Percentiles rank a stretch among this genome's conserved stretches.
Evolutionary conservation across 148 eudicot species (phyloP).

Genomic region (Oxyria digyna): DNA sequence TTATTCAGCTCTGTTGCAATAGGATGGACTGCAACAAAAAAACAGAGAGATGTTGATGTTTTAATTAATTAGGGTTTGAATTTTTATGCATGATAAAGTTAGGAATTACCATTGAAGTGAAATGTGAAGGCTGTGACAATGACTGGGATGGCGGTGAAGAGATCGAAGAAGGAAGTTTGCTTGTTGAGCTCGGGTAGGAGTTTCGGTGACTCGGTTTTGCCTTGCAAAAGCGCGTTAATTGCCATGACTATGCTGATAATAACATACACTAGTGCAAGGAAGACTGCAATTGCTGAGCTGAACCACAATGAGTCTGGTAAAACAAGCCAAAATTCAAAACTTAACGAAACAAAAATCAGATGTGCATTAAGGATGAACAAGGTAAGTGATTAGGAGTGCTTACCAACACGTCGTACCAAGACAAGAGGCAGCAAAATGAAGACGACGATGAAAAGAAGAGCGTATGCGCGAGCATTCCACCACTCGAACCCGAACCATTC

Average conservation of each 20-base stretch:
- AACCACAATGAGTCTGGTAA: conserved; percentile 67
- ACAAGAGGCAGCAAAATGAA: conserved; percentile 70
- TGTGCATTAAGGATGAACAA: too few relatives aligned
- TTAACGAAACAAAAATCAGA: background rate
- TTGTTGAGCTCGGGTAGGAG: conserved; percentile 45
- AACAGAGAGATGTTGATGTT: background rate
- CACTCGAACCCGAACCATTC: conserved; percentile 84
- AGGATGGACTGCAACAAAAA: conserved; percentile 60
- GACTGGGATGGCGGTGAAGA: conserved; percentile 86
- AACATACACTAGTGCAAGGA: conserved; percentile 78
- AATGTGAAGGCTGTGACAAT: conserved; percentile 92
- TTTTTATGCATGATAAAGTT: too few relatives aligned
- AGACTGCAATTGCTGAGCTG: conserved; percentile 77
- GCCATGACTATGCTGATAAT: conserved; percentile 76
- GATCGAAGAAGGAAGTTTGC: conserved; percentile 55
- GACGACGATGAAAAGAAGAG: conserved; percentile 41
- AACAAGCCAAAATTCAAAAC: background rate
- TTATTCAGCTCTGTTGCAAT: conserved; percentile 71
- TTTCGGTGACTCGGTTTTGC: conserved; percentile 42
- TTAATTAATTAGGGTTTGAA: too few relatives aligned
- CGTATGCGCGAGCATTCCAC: conserved; percentile 68
- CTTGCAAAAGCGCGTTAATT: conserved; percentile 43
- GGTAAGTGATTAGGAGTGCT: too few relatives aligned
- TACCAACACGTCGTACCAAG: conserved; percentile 70
- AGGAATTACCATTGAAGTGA: conserved; percentile 91